Base-by-base conservation (phyloP, 345 rosid genomes). In the Rhizophora apiculata region DNA sequence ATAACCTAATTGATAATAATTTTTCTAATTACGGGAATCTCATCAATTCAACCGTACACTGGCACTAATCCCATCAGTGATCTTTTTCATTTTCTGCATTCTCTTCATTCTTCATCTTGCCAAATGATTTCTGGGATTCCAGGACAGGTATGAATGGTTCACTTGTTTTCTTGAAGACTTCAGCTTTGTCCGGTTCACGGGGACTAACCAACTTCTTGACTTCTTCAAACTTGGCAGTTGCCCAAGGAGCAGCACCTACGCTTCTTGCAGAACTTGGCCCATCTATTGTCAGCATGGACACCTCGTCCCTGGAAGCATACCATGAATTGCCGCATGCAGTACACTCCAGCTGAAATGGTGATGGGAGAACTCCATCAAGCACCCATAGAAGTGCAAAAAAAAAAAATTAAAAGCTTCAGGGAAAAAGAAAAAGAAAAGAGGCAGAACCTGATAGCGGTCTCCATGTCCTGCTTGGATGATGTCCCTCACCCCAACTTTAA, bases 381-480 rank as follows among this genome's bases (percentile, higher is more conserved):
- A 32, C 36, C 21, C 24, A 24, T 24, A 24, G 24, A 62, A 62
- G 11, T 31, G 8, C 27, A 10, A 20, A 43, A 32, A 7, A 58
- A 6, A 20, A 6, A 39, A 10, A 51, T 8, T 16, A 68, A n/a
- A 19, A 30, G 29, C 65, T 10, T 24, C 21, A 66, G 16, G 6
- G 9, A 3, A 15, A 20, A 43, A 31, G 32, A 24, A 61, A 22
- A n/a, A 63, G 26, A 31, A 20, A 43, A 13, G 22, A 9, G 20
- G 52, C 46, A 60, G n/a, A 60, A 95, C 99, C 98, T 96, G 93
- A 74, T 96, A 96, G 67, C 98, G 92, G 78, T 86, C 97, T 55
- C 94, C 95, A 69, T 85, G 96, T 62, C 99, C 98, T 60, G 98
- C 97, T 80, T 92, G 98, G 80, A 96, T 96, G 64, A 96, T 90